These are phyloP conservation scores for Ramaria sp. DNA, from an alignment of 768 basidiomycete genomes.

Conservation along the genomic window DNA sequence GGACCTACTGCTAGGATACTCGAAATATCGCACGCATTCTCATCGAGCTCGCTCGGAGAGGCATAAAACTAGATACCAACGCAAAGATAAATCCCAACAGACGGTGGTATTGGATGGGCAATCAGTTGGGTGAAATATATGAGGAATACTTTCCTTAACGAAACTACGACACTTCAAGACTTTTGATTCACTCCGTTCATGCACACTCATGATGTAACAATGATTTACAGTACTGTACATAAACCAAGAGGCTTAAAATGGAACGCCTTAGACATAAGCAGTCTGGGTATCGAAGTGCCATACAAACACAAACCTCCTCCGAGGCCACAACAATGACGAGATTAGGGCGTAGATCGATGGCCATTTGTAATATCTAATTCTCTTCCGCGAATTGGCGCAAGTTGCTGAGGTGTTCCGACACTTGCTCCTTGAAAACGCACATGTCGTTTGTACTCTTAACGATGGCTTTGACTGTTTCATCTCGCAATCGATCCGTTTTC, in stretches of 20 bases:
- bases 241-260: neutral
- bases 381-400: slow-evolving; percentile 10
- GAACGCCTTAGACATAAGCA: neutral
- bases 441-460: slow-evolving; percentile 81
- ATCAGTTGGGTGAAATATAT: slow-evolving; percentile 52
- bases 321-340: neutral
- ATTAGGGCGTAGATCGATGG: neutral
- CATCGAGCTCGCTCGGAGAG: slow-evolving; percentile 61
- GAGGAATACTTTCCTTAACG: slow-evolving; percentile 25
- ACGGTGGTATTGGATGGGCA: slow-evolving; percentile 83
- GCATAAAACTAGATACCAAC: slow-evolving; percentile 63
- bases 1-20: slow-evolving; percentile 50
- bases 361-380: neutral
- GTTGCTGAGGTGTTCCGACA: slow-evolving; percentile 52
- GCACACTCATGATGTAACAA: too few relatives aligned
- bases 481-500: slow-evolving; percentile 60
- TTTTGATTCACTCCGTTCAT: too few relatives aligned
- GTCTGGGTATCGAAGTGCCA: neutral
- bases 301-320: neutral
- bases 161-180: too few relatives aligned
- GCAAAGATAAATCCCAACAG: slow-evolving; percentile 51
- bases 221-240: too few relatives aligned
- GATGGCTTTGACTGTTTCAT: slow-evolving; percentile 72
- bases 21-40: slow-evolving; percentile 82
- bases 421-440: slow-evolving; percentile 69